phyloP scores from a whole-genome alignment of 768 basidiomycete genomes.

The Podaxis sp. region DNA sequence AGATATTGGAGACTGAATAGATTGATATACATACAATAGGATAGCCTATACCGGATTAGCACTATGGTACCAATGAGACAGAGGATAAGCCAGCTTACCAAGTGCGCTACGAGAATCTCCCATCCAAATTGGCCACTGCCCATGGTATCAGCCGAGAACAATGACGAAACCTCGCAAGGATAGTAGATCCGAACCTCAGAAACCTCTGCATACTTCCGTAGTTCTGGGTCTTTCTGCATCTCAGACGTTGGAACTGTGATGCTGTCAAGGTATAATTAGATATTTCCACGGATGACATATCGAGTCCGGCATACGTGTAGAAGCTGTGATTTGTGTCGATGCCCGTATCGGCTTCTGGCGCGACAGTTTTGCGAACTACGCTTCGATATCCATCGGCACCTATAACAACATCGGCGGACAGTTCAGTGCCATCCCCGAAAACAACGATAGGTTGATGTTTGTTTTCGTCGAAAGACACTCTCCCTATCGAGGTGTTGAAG shows the following conservation, averaged over 20 bases:
- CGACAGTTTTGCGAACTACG: conserved; percentile 36
- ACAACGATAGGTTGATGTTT: conserved; percentile 25
- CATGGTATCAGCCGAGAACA: background rate
- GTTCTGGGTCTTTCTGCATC: conserved; percentile 12
- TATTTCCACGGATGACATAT: background rate
- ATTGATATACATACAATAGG: conserved; percentile 24
- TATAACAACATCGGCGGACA: conserved; percentile 45
- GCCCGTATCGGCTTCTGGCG: conserved; percentile 28
- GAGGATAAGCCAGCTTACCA: conserved; percentile 18
- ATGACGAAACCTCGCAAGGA: background rate
- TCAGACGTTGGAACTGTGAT: conserved; percentile 31
- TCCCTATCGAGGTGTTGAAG: conserved; percentile 28
- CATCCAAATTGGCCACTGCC: conserved; percentile 36
- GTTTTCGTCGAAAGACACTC: conserved; percentile 29
- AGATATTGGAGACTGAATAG: background rate
- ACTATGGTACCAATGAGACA: conserved; percentile 17
- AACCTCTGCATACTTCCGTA: conserved; percentile 4
- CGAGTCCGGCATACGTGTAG: conserved; percentile 35
- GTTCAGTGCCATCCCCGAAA: conserved; percentile 33
- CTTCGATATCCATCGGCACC: conserved; percentile 52
- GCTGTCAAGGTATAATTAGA: conserved; percentile 22
- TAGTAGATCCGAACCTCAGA: conserved; percentile 10
- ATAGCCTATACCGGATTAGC: conserved; percentile 23
- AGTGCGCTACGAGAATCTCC: conserved; percentile 26
- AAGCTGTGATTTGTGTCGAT: conserved; percentile 30